These are phyloP conservation scores for Eutrema salsugineum DNA, from an alignment of 441 rosid genomes.

Conservation along the genomic window DNA sequence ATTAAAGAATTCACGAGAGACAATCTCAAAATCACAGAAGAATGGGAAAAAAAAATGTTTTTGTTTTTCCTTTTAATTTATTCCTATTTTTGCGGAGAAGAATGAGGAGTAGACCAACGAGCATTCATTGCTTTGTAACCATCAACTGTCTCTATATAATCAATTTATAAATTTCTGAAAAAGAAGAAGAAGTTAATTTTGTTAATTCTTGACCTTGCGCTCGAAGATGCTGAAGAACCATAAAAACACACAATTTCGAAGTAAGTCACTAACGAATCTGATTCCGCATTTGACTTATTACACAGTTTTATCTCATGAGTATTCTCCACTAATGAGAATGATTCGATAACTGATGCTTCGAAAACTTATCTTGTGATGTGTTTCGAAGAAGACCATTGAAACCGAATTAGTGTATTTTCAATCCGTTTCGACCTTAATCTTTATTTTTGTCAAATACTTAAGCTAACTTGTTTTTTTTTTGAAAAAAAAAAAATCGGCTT, in stretches of 20 bases:
- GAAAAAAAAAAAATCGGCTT: too few relatives aligned
- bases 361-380: constrained; percentile 9
- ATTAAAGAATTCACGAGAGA: constrained; percentile 5
- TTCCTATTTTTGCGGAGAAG: constrained; percentile 25
- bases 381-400: constrained; percentile 1
- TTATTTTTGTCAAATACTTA: too few relatives aligned
- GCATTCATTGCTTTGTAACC: constrained; percentile 19
- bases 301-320: constrained; percentile 11
- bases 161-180: background rate
- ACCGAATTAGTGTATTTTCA: background rate
- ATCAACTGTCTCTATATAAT: constrained; percentile 13
- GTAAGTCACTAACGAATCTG: constrained; percentile 19
- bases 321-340: constrained; percentile 21
- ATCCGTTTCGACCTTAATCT: background rate
- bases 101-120: constrained; percentile 17
- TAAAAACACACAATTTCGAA: background rate
- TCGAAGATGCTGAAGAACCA: background rate
- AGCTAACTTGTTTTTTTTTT: too few relatives aligned
- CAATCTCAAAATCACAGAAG: constrained; percentile 11
- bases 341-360: constrained; percentile 2
- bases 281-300: constrained; percentile 16
- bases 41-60: background rate
- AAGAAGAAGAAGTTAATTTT: background rate
- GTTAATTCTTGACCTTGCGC: too few relatives aligned
- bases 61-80: background rate